A percentile compares a stretch with the other conserved stretches of the same genome.
These are phyloP conservation scores for Clitopilus passeckerianus DNA, from an alignment of 768 basidiomycete genomes.

Conservation along the genomic window DNA sequence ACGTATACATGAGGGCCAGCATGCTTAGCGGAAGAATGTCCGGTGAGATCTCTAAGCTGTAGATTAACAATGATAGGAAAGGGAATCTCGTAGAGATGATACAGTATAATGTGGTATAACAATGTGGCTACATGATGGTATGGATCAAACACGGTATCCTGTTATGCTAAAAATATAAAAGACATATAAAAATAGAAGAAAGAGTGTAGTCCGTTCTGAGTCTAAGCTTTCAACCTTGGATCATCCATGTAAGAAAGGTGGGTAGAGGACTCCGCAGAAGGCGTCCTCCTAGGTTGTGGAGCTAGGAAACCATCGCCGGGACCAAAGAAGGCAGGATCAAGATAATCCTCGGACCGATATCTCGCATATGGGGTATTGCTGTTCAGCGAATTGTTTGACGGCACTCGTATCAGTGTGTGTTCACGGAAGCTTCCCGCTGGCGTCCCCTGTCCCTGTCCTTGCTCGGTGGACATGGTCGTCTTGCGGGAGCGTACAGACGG, in stretches of 20 bases:
- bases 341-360: not conserved
- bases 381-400: not conserved
- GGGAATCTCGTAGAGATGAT: not conserved
- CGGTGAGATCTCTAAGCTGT: not conserved
- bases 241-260: not conserved
- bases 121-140: not conserved
- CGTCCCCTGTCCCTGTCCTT: not conserved
- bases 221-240: not conserved
- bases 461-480: not conserved
- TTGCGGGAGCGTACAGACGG: not conserved
- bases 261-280: not conserved
- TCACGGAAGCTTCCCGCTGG: not conserved
- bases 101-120: not conserved
- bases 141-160: not conserved
- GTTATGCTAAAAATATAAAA: no score
- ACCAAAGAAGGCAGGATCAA: not conserved
- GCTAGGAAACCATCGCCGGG: not conserved
- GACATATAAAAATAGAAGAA: no score
- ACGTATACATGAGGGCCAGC: conserved; percentile 16
- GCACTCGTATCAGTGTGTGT: not conserved
- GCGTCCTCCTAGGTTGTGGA: not conserved
- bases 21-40: no score
- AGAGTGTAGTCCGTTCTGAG: not conserved
- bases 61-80: not conserved
- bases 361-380: not conserved